Evolutionary conservation across 495 filamentous ascomycete genomes (phyloP).

Genomic region (Jackrogersella minutella): DNA sequence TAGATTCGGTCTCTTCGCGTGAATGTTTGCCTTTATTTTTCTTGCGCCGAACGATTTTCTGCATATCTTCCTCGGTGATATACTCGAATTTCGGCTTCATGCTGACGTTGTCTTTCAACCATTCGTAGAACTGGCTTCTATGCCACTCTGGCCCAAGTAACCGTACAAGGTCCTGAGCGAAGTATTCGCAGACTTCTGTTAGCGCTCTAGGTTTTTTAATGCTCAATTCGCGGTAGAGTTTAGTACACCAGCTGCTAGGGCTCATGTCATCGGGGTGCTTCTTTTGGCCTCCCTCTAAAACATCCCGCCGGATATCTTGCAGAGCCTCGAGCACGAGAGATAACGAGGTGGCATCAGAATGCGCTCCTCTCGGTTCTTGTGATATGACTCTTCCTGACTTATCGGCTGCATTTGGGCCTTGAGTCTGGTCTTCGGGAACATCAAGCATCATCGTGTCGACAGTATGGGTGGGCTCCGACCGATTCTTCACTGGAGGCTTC

Average conservation of each 20-base stretch:
- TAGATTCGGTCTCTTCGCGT: slow-evolving; percentile 1
- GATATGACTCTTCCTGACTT: not conserved
- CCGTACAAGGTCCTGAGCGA: slow-evolving; percentile 41
- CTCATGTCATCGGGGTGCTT: slow-evolving; percentile 35
- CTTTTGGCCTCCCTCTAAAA: slow-evolving; percentile 37
- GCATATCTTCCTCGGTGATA: slow-evolving; percentile 39
- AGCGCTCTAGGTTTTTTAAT: slow-evolving; percentile 38
- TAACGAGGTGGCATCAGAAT: not conserved
- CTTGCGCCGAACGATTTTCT: slow-evolving; percentile 42
- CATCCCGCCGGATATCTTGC: slow-evolving; percentile 24
- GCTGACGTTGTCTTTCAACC: slow-evolving; percentile 33
- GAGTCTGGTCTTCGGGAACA: not conserved
- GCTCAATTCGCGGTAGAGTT: slow-evolving; percentile 47
- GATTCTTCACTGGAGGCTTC: not conserved
- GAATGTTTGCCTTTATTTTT: slow-evolving; percentile 31
- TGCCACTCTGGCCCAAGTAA: slow-evolving; percentile 45
- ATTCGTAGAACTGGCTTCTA: slow-evolving; percentile 38
- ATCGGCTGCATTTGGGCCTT: not conserved
- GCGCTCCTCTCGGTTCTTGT: not conserved
- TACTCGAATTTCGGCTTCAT: slow-evolving; percentile 32
- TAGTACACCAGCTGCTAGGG: slow-evolving; percentile 31
- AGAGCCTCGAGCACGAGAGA: slow-evolving; percentile 30
- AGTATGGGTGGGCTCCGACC: not conserved
- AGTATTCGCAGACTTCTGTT: slow-evolving; percentile 46
- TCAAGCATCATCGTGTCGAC: slow-evolving; percentile 20